Evolutionary conservation across 2,329 filamentous ascomycete genomes (phyloP), one percentile per base, ranked within the genome.

Genomic region (Ustilaginoidea virens): DNA sequence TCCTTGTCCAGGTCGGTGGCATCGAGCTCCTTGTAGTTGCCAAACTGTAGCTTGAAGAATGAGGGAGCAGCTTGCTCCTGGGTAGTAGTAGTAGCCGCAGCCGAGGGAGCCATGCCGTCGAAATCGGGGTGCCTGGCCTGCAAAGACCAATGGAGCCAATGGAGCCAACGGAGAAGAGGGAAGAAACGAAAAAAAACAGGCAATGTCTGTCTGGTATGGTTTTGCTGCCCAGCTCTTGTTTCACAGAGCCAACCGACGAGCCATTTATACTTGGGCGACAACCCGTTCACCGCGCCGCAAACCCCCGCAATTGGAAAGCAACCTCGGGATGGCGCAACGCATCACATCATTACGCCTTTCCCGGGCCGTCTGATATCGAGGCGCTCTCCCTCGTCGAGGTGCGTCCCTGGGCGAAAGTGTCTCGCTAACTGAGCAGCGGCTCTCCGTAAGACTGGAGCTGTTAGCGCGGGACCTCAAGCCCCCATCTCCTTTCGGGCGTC

Each of bases 21-120:
- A n/a, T 47, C 44, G 23, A 48, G 42, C 19, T 48, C 46, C 36
- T 49, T 50, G 40, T 50, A 49, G 23, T 44, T 39, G 19, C 42
- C 45, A 9, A 45, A 33, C 12, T 43, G 35, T 11, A 49, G 31
- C 33, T 40, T 47, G 32, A 42, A 42, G 1, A 34, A 30, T 3
- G 32, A 14, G 2, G n/a, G 18, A 16, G 36, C 25, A 19, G 30
- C 13, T 9, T 32, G 15, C 19, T 36, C 31, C 23, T 37, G 27
- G 23, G 32, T 32, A 27, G 25, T 36, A 8, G 31, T 25, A 23
- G 31, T 27, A 15, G 32, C 29, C 17, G 37, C 32, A 16, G 41
- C 31, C n/a, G 42, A 40, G 5, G 40, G 40, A 7, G 42, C 41
- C 42, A 45, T 43, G 25, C 7, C 18, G 26, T 27, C 12, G 6